A percentile compares a stretch with the other conserved stretches of the same genome.
Conservation (phyloP, 495 filamentous ascomycete genomes). For the Hamigera avellanea region DNA sequence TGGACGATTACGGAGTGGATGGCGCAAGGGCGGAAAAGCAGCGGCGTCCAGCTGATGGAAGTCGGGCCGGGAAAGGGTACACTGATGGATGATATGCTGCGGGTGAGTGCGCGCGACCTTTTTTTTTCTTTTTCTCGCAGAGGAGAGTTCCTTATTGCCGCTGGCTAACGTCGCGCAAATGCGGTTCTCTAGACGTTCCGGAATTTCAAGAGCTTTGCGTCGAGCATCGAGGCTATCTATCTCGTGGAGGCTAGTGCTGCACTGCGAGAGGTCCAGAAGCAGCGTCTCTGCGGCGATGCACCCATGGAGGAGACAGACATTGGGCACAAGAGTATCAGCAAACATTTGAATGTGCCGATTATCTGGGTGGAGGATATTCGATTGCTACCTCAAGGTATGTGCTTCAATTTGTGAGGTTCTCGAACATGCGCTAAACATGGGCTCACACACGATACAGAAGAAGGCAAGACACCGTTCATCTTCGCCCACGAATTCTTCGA, state of each 20-base stretch:
- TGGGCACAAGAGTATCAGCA: constrained; percentile 66
- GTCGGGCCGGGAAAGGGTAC: constrained; percentile 91
- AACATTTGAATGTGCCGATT: constrained; percentile 57
- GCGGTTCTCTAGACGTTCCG: constrained; percentile 67
- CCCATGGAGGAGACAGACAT: constrained; percentile 58
- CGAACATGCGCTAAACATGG: too few relatives aligned
- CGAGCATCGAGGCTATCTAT: constrained; percentile 73
- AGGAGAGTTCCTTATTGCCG: not conserved
- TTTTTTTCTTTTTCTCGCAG: constrained; percentile 1
- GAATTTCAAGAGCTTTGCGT: constrained; percentile 66
- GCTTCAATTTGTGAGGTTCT: too few relatives aligned
- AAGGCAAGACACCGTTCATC: constrained; percentile 73
- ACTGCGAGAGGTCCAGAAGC: constrained; percentile 64
- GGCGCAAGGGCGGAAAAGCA: constrained; percentile 60
- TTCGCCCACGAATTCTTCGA: constrained; percentile 98
- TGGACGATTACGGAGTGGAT: constrained; percentile 97
- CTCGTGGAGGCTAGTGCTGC: constrained; percentile 79
- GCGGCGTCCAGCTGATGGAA: constrained; percentile 78
- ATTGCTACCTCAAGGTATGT: constrained; percentile 57
- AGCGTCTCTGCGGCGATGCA: constrained; percentile 69
- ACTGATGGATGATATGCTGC: constrained; percentile 91
- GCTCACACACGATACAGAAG: constrained; percentile 20
- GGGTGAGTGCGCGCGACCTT: constrained; percentile 37
- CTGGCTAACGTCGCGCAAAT: too few relatives aligned
- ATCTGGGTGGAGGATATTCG: constrained; percentile 89